Evolutionary conservation across 768 basidiomycete genomes (phyloP).

Genomic region (Suillus placidus): DNA sequence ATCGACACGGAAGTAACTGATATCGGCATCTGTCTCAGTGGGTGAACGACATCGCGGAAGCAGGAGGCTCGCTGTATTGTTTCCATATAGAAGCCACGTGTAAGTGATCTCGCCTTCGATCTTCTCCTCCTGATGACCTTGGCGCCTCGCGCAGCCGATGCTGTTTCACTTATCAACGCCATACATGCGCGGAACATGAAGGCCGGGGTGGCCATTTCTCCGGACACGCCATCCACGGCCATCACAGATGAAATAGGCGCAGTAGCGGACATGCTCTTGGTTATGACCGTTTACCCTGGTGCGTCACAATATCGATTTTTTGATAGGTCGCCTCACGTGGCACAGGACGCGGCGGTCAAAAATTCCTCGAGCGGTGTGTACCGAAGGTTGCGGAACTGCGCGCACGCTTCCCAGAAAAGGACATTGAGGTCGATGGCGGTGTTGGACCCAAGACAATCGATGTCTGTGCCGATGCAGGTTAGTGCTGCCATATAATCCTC

Average conservation of each 20-base stretch:
- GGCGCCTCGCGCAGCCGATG: conserved; percentile 51
- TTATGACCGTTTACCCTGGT: conserved; percentile 99
- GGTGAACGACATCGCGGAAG: conserved; percentile 94
- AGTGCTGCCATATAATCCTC: conserved; percentile 16
- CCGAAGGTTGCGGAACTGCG: conserved; percentile 93
- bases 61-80: conserved; percentile 93
- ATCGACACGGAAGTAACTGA: conserved; percentile 2
- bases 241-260: conserved; percentile 86
- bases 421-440: conserved; percentile 98
- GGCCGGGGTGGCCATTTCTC: conserved; percentile 96
- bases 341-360: conserved; percentile 90
- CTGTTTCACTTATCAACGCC: conserved; percentile 72
- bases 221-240: conserved; percentile 85
- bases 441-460: conserved; percentile 91
- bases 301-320: conserved; percentile 10
- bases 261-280: conserved; percentile 91
- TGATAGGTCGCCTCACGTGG: conserved; percentile 2
- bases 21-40: conserved; percentile 56
- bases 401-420: conserved; percentile 86
- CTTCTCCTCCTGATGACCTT: conserved; percentile 17
- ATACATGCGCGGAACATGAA: conserved; percentile 89
- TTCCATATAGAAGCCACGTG: conserved; percentile 96
- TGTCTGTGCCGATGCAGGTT: conserved; percentile 88
- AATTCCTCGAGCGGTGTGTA: conserved; percentile 91
- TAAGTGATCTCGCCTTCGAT: conserved; percentile 38